phyloP scores from a whole-genome alignment of 164 flowering plant species.

The Houttuynia cordata region DNA sequence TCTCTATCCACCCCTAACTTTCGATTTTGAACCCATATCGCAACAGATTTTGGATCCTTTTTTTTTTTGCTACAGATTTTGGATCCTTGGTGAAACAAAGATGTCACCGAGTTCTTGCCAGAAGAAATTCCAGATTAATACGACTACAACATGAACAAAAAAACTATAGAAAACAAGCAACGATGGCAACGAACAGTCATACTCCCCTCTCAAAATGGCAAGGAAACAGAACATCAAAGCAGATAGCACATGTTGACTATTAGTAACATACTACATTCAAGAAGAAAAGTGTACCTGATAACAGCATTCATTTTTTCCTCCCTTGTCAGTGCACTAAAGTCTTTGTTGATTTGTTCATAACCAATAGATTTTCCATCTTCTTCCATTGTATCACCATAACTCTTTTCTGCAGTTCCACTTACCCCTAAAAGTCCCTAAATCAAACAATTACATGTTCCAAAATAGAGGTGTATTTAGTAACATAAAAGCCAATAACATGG shows the following conservation, averaged over 20 bases:
- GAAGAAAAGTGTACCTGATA: constrained; percentile 31
- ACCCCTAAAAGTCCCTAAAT: constrained; percentile 39
- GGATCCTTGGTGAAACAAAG: too few relatives aligned
- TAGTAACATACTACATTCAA: too few relatives aligned
- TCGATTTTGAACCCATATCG: too few relatives aligned
- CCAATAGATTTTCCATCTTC: constrained; percentile 24
- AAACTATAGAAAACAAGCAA: not conserved
- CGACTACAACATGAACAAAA: not conserved
- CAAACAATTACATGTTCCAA: not conserved
- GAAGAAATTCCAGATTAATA: not conserved
- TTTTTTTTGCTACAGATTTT: too few relatives aligned
- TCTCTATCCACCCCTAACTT: too few relatives aligned
- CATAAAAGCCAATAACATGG: not conserved
- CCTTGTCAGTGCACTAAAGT: constrained; percentile 50
- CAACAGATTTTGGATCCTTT: too few relatives aligned
- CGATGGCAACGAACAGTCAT: not conserved
- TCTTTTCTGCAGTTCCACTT: constrained; percentile 22
- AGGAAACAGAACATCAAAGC: not conserved
- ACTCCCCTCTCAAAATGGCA: not conserved
- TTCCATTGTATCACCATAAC: constrained; percentile 17
- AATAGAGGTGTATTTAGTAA: not conserved
- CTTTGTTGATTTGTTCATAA: constrained; percentile 55
- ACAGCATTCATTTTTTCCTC: constrained; percentile 89
- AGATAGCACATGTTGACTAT: too few relatives aligned
- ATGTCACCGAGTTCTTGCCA: too few relatives aligned